phyloP scores from a whole-genome alignment of 371 early-diverging fungal genomes.

The Apophysomyces trapeziformis region DNA sequence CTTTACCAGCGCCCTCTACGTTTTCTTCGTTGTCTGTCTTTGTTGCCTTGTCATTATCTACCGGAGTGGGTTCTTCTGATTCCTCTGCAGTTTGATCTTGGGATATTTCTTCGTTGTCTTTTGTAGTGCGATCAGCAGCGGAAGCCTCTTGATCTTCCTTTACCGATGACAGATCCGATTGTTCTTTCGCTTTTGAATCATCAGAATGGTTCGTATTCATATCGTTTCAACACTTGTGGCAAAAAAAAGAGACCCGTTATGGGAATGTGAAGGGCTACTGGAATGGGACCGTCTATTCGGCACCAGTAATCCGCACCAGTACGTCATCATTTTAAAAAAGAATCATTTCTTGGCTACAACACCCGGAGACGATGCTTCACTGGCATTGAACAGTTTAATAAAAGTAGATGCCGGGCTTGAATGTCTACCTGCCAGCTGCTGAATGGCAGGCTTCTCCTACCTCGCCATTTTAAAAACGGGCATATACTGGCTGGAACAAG shows the following conservation, averaged over 20 bases:
- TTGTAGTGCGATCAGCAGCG: slow-evolving; percentile 2
- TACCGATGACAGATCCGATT: background rate
- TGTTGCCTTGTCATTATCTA: background rate
- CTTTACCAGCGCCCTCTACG: background rate
- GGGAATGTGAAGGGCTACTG: background rate
- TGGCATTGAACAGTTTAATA: no score
- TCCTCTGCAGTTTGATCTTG: background rate
- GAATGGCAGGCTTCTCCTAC: no score
- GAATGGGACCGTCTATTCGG: no score
- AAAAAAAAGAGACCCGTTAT: background rate
- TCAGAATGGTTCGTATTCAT: slow-evolving; percentile 2
- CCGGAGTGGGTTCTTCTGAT: background rate
- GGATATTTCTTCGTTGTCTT: background rate
- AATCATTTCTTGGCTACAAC: no score
- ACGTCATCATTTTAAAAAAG: no score
- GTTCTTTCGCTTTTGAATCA: background rate
- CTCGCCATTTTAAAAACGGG: no score
- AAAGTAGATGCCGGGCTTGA: no score
- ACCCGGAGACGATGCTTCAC: no score
- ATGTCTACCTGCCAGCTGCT: no score
- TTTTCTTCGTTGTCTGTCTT: background rate
- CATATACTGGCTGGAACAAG: no score
- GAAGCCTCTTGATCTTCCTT: background rate
- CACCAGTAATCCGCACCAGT: background rate
- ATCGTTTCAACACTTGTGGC: background rate